Percentiles rank a stretch among this genome's conserved stretches.
These are phyloP conservation scores for Trametes meyenii DNA, from an alignment of 768 basidiomycete species.

Conservation along the genomic window DNA sequence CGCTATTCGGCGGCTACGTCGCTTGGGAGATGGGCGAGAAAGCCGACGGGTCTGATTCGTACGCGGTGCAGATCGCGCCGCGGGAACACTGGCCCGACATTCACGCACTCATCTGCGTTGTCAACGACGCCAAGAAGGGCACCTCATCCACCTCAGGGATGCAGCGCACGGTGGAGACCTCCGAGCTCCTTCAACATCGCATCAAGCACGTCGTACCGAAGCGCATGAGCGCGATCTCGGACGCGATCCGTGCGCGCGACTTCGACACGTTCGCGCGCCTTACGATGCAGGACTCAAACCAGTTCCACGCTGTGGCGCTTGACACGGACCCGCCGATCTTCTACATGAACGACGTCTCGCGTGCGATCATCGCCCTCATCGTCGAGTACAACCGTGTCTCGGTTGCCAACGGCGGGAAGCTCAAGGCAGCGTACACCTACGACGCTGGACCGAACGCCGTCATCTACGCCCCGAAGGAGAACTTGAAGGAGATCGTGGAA, in stretches of 20 bases:
- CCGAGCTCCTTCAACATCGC: conserved; percentile 83
- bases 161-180: conserved; percentile 97
- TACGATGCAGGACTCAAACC: conserved; percentile 98
- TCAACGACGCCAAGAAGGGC: conserved; percentile 94
- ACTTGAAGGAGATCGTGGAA: conserved; percentile 77
- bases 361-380: conserved; percentile 89
- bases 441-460: conserved; percentile 99
- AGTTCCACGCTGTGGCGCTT: conserved; percentile 97
- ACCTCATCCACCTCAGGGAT: conserved; percentile 94
- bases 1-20: conserved; percentile 96
- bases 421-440: conserved; percentile 96
- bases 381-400: conserved; percentile 90
- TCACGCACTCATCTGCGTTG: conserved; percentile 97
- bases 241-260: conserved; percentile 77
- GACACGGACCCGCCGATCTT: conserved; percentile 99
- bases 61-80: conserved; percentile 86
- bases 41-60: conserved; percentile 79
- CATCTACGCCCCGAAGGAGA: conserved; percentile 82
- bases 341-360: conserved; percentile 97
- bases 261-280: conserved; percentile 88
- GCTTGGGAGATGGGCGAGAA: conserved; percentile 84
- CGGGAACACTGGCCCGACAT: conserved; percentile 92
- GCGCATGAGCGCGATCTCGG: conserved; percentile 81
- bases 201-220: conserved; percentile 84
- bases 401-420: conserved; percentile 54